These are phyloP conservation scores for Somion occarium DNA, from an alignment of 1,284 basidiomycete species.

Conservation along the genomic window DNA sequence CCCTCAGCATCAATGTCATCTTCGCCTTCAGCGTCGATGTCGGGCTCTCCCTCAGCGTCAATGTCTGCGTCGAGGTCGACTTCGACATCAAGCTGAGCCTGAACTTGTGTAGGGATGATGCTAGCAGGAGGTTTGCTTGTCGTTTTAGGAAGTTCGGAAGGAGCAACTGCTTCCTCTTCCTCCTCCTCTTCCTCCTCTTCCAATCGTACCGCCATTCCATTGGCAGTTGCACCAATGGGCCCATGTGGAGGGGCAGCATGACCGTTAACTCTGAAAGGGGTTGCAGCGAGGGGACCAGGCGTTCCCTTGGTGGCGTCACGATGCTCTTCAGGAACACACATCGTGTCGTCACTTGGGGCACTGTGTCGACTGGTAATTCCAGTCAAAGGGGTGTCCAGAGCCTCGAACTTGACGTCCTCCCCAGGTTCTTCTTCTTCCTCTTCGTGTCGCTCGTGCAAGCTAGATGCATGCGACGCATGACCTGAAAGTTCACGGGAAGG, in stretches of 20 bases:
- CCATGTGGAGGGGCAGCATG: conserved; percentile 6
- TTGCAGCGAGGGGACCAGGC: neutral
- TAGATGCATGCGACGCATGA: too few species aligned
- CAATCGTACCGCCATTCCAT: conserved; percentile 17
- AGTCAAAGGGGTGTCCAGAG: conserved; percentile 47
- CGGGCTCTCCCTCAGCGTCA: conserved; percentile 22
- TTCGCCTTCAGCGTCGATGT: conserved; percentile 27
- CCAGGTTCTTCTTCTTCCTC: conserved; percentile 4
- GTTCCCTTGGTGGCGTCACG: conserved; percentile 16
- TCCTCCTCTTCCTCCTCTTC: conserved; percentile 17
- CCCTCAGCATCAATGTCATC: conserved; percentile 30
- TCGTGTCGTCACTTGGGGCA: conserved; percentile 52
- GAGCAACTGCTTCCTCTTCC: neutral
- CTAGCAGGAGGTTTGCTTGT: neutral
- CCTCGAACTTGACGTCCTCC: conserved; percentile 44
- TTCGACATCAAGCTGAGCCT: conserved; percentile 1
- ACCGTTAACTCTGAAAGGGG: too few species aligned
- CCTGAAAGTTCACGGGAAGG: neutral
- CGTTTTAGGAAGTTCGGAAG: neutral
- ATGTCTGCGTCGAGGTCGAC: conserved; percentile 32
- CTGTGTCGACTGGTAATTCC: conserved; percentile 48
- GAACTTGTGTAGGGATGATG: neutral
- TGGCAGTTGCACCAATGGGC: conserved; percentile 10
- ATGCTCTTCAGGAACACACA: conserved; percentile 27
- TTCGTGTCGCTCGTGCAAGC: too few species aligned